These are phyloP conservation scores for Malassezia japonica DNA, from an alignment of 1,284 basidiomycete genomes.

Conservation along the genomic window DNA sequence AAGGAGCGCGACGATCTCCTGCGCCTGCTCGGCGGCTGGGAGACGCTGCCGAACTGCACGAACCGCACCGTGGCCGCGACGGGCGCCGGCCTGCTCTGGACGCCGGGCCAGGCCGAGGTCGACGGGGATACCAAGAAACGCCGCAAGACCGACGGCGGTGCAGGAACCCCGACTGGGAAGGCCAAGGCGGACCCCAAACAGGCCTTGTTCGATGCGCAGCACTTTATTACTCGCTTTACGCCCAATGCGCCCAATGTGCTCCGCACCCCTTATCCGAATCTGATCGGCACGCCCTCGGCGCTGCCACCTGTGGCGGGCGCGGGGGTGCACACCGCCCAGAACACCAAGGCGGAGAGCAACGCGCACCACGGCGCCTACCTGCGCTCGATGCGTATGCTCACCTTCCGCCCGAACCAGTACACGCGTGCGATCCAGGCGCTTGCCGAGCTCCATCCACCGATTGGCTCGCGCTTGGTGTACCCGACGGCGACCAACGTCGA, in stretches of 20 bases:
- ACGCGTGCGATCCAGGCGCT: conserved; percentile 33
- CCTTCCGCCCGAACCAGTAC: conserved; percentile 34
- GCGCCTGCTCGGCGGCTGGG: conserved; percentile 57
- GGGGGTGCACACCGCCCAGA: neutral
- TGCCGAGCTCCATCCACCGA: conserved; percentile 30
- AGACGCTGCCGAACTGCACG: conserved; percentile 34
- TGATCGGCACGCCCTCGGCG: conserved; percentile 40
- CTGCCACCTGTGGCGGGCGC: conserved; percentile 33
- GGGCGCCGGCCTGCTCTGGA: conserved; percentile 34
- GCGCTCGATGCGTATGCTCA: conserved; percentile 41
- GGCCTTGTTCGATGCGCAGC: conserved; percentile 37
- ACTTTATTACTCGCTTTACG: conserved; percentile 40
- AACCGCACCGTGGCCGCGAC: conserved; percentile 34
- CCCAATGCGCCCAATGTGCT: conserved; percentile 11
- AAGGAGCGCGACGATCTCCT: conserved; percentile 83
- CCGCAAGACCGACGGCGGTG: conserved; percentile 17
- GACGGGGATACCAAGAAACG: conserved; percentile 19
- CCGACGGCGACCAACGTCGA: conserved; percentile 43
- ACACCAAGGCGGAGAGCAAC: conserved; percentile 15
- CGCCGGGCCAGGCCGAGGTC: neutral
- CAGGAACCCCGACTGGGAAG: conserved; percentile 1
- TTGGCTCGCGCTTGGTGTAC: conserved; percentile 37
- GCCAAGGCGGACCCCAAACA: conserved; percentile 37
- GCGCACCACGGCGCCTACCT: conserved; percentile 41
- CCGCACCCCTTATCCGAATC: conserved; percentile 36